These are phyloP conservation scores for Eutrema salsugineum DNA, from an alignment of 441 rosid genomes.

Conservation along the genomic window DNA sequence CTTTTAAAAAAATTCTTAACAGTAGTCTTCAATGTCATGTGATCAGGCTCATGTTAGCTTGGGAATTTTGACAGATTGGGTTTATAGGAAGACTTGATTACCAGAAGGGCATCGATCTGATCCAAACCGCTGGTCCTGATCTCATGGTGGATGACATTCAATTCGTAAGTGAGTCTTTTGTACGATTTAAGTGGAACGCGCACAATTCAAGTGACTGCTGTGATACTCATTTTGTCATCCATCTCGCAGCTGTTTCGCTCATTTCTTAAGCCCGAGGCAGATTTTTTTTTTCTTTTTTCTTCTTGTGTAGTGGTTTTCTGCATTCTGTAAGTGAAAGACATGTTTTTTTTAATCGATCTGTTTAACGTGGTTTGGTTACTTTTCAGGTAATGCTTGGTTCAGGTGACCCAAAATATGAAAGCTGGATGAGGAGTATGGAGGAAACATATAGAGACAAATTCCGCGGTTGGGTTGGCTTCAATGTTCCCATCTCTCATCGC, in stretches of 20 bases:
- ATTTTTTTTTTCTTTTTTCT: neutral
- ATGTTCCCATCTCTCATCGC: conserved; percentile 84
- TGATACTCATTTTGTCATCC: neutral
- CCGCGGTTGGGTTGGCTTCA: conserved; percentile 97
- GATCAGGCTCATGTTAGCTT: neutral
- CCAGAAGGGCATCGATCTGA: conserved; percentile 94
- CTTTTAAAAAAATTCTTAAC: neutral
- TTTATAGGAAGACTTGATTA: conserved; percentile 95
- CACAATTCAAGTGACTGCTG: neutral
- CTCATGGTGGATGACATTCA: conserved; percentile 87
- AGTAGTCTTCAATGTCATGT: neutral
- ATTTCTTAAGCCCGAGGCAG: neutral
- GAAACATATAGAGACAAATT: conserved; percentile 64
- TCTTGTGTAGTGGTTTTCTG: neutral
- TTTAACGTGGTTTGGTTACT: conserved; percentile 1
- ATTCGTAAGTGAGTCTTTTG: conserved; percentile 64
- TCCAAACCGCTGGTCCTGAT: conserved; percentile 61
- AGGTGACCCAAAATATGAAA: conserved; percentile 71
- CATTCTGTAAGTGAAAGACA: neutral
- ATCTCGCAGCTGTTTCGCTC: neutral
- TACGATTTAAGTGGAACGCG: neutral
- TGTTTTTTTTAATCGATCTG: neutral
- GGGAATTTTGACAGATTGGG: conserved; percentile 55
- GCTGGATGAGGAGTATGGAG: conserved; percentile 86
- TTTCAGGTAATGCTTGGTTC: conserved; percentile 94